A percentile compares a stretch with the other conserved stretches of the same genome.
phyloP scores from a whole-genome alignment of 176 grass and related monocot genomes.

The Hyparrhenia diplandra region DNA sequence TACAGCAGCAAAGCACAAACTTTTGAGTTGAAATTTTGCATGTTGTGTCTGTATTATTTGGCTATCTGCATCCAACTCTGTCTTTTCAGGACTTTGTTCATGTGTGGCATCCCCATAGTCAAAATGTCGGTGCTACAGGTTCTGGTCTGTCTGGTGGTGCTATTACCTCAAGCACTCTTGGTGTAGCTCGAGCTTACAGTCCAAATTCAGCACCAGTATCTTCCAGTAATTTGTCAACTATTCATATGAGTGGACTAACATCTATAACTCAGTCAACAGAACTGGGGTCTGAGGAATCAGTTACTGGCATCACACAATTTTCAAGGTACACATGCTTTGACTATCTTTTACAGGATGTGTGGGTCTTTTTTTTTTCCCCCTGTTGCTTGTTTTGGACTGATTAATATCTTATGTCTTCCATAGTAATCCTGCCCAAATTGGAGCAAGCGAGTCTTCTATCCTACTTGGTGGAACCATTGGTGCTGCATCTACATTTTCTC shows the following conservation, averaged over 20 bases:
- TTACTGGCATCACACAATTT: slow-evolving; percentile 39
- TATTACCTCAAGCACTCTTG: slow-evolving; percentile 30
- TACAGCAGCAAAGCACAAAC: slow-evolving; percentile 27
- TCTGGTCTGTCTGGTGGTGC: slow-evolving; percentile 44
- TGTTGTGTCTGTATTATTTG: slow-evolving; percentile 11
- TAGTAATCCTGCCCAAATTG: slow-evolving; percentile 46
- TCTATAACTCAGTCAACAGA: slow-evolving; percentile 50
- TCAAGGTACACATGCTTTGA: slow-evolving; percentile 32
- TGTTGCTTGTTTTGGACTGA: background rate
- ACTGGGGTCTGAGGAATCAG: slow-evolving; percentile 46
- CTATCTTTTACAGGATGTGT: background rate
- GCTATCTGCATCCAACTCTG: slow-evolving; percentile 1
- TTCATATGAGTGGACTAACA: slow-evolving; percentile 47
- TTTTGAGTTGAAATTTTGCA: background rate
- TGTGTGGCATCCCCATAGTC: slow-evolving; percentile 60
- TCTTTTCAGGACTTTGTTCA: slow-evolving; percentile 68
- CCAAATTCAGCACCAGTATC: slow-evolving; percentile 39
- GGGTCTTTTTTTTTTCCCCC: background rate
- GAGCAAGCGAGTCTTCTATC: slow-evolving; percentile 30
- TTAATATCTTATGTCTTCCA: slow-evolving; percentile 6
- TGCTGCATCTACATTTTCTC: slow-evolving; percentile 39
- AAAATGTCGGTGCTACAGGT: slow-evolving; percentile 49
- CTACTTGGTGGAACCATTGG: slow-evolving; percentile 38
- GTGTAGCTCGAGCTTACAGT: slow-evolving; percentile 49
- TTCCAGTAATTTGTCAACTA: slow-evolving; percentile 38